Percentiles rank a stretch among this genome's conserved stretches.
Evolutionary conservation across 192 early-diverging fungal species (phyloP).

Genomic region (Rhizophlyctis rosea): DNA sequence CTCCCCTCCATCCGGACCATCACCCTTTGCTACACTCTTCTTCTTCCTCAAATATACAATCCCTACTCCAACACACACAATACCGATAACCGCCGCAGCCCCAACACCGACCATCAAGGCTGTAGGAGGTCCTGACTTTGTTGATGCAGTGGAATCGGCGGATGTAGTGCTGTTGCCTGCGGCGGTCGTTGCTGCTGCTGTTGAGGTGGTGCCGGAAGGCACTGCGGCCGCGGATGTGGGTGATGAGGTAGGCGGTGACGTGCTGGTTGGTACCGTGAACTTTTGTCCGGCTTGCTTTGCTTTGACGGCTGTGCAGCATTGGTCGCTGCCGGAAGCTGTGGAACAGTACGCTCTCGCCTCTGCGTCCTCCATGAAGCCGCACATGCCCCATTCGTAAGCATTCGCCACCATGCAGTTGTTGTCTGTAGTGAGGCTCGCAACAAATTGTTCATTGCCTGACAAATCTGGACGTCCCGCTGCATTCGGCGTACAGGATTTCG

Average conservation of each 20-base stretch:
- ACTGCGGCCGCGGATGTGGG: background rate
- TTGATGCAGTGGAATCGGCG: conserved; percentile 1
- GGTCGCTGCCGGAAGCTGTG: background rate
- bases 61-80: too few relatives aligned
- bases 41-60: too few relatives aligned
- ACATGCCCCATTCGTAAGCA: conserved; percentile 11
- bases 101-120: background rate
- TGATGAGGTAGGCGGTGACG: background rate
- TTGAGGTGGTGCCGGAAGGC: background rate
- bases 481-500: conserved; percentile 13
- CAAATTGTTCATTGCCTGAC: background rate
- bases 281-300: conserved; percentile 3
- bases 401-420: conserved; percentile 15
- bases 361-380: conserved; percentile 15
- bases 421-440: conserved; percentile 1
- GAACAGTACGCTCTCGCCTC: conserved; percentile 10
- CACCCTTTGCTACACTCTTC: background rate
- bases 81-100: conserved; percentile 16
- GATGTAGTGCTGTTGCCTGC: conserved; percentile 8
- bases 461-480: conserved; percentile 3
- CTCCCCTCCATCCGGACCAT: conserved; percentile 6
- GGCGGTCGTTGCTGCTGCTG: background rate
- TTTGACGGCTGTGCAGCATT: conserved; percentile 14
- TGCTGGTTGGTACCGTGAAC: conserved; percentile 6
- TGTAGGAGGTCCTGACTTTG: background rate